Base-by-base conservation (phyloP, 768 basidiomycete species). In the Boletus huronensis region DNA sequence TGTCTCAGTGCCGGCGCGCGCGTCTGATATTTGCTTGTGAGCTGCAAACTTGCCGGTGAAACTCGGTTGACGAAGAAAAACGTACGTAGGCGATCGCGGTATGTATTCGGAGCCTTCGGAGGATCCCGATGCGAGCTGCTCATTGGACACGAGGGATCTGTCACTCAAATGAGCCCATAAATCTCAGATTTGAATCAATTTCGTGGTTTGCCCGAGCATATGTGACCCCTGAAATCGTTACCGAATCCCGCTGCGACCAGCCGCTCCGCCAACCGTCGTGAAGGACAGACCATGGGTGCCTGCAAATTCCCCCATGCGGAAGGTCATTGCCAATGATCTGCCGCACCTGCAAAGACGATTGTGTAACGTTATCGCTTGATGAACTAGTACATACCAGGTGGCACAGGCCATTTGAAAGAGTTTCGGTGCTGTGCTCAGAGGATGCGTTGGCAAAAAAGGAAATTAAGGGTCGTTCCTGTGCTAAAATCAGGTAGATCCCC, bases 181-280 rank as follows among this genome's bases (percentile, higher is more conserved):
- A 69, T 68, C 66, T 71, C 46, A 71, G 70, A 70, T 69, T 66
- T 36, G 41, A 48, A 19, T 44, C 58, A 48, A 58, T 51, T 61
- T 58, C 54, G 50, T 46, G 41, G 31, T 43, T 31, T 44, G 49
- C 39, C 45, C 26, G 44, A 55, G 52, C 34, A 41, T 56, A 57
- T 54, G 57, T 48, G 52, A 51, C 64, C 64, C 64, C 61, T 64
- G 64, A 60, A 25, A 39, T 45, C 23, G 21, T 58, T 66, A 56
- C 52, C 61, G 52, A 51, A 25, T 53, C 32, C 56, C 47, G 47
- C 46, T 43, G 31, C 32, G 32, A 47, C 21, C 45, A 36, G 16
- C 42, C 52, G 42, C 52, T 43, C 50, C 54, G 29, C 50, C 38
- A 53, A 59, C 59, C 50, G 43, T 41, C 32, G 14, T 9, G 13